These are phyloP conservation scores for Geoglossum cookeanum DNA, from an alignment of 2,329 filamentous ascomycete genomes.

Conservation along the genomic window DNA sequence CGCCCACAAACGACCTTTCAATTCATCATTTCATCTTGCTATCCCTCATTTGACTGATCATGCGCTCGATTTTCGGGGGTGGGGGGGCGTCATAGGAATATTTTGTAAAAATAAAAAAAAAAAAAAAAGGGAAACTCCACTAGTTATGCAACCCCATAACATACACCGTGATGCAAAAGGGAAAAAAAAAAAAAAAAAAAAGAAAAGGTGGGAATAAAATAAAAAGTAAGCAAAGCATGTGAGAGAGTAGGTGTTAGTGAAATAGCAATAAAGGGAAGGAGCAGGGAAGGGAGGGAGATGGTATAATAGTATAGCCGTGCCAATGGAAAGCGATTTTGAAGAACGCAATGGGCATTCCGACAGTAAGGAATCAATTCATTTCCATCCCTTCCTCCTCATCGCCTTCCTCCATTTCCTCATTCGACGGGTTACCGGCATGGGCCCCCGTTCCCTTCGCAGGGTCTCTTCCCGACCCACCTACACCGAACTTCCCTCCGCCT, in stretches of 20 bases:
- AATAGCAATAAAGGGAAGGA: too few relatives aligned
- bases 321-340: too few relatives aligned
- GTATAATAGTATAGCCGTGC: too few relatives aligned
- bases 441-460: not conserved
- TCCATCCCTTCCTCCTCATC: slow-evolving; percentile 6
- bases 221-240: not conserved
- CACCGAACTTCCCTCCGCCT: slow-evolving; percentile 27
- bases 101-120: not conserved
- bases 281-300: too few relatives aligned
- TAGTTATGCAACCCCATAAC: not conserved
- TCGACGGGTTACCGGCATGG: not conserved
- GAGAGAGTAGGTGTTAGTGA: too few relatives aligned
- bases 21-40: too few relatives aligned
- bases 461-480: slow-evolving; percentile 15
- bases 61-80: not conserved
- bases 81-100: not conserved
- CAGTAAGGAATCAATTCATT: slow-evolving; percentile 3
- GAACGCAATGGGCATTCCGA: too few relatives aligned
- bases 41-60: not conserved
- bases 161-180: not conserved
- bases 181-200: not conserved
- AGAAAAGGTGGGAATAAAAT: not conserved
- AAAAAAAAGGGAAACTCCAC: not conserved
- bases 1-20: too few relatives aligned
- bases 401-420: slow-evolving; percentile 4